These are phyloP conservation scores for Phytophthora pseudosyringae DNA, from an alignment of 352 stramenopile species.

Conservation along the genomic window DNA sequence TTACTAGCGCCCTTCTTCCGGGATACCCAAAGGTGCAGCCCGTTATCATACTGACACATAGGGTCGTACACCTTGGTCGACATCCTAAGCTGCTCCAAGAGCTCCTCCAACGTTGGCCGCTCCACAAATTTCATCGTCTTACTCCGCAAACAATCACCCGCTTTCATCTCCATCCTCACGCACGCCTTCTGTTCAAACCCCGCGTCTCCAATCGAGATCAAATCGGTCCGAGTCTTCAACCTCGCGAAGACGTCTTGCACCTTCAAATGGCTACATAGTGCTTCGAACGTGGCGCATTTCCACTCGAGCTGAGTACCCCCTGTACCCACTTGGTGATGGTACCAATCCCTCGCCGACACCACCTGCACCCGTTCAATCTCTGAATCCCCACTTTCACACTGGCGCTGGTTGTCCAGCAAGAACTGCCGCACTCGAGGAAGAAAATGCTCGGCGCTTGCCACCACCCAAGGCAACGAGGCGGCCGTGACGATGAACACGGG, in stretches of 20 bases:
- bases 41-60: slow-evolving; percentile 47
- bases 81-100: slow-evolving; percentile 57
- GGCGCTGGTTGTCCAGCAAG: slow-evolving; percentile 42
- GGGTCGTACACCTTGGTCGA: slow-evolving; percentile 41
- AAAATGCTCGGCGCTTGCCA: slow-evolving; percentile 49
- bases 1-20: slow-evolving; percentile 15
- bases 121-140: slow-evolving; percentile 71
- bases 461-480: slow-evolving; percentile 59
- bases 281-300: slow-evolving; percentile 62
- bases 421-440: slow-evolving; percentile 49
- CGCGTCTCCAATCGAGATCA: slow-evolving; percentile 67
- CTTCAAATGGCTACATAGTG: slow-evolving; percentile 55
- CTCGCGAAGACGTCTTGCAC: slow-evolving; percentile 45
- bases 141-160: slow-evolving; percentile 37
- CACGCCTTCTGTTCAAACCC: slow-evolving; percentile 64
- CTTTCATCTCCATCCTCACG: slow-evolving; percentile 45
- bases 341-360: slow-evolving; percentile 68
- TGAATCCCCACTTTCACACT: slow-evolving; percentile 22
- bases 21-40: slow-evolving; percentile 53
- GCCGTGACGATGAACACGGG: slow-evolving; percentile 76
- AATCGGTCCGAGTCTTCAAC: slow-evolving; percentile 37
- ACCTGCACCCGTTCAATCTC: slow-evolving; percentile 45
- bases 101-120: slow-evolving; percentile 45
- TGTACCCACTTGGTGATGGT: slow-evolving; percentile 42
- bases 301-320: slow-evolving; percentile 52